These are phyloP conservation scores for Dichotomopilus funicola DNA, from an alignment of 2,329 filamentous ascomycete genomes.

Conservation along the genomic window DNA sequence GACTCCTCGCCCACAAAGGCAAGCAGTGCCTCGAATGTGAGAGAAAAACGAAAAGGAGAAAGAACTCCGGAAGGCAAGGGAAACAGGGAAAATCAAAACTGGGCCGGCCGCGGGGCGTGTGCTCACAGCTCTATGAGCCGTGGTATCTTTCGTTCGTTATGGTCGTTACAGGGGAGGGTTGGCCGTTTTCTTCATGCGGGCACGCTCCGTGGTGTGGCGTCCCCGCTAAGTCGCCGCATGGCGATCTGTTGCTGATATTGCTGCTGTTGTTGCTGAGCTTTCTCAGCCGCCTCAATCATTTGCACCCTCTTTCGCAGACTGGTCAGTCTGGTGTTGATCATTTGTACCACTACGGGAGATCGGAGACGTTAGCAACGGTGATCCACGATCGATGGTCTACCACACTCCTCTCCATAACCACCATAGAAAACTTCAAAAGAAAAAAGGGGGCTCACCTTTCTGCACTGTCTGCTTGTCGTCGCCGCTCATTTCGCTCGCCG, in stretches of 20 bases:
- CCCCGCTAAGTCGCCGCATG: slow-evolving; percentile 47
- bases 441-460: slow-evolving; percentile 52
- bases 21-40: too few relatives aligned
- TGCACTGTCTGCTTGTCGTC: slow-evolving; percentile 69
- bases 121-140: slow-evolving; percentile 8
- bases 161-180: slow-evolving; percentile 1
- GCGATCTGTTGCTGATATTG: slow-evolving; percentile 23
- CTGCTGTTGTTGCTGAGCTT: slow-evolving; percentile 35
- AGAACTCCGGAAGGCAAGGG: too few relatives aligned
- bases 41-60: too few relatives aligned
- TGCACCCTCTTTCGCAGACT: slow-evolving; percentile 55
- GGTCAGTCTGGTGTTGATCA: slow-evolving; percentile 52
- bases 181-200: slow-evolving; percentile 24
- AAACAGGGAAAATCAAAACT: too few relatives aligned
- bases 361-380: slow-evolving; percentile 21
- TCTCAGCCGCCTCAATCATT: slow-evolving; percentile 53
- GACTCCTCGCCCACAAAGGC: too few relatives aligned
- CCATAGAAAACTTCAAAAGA: too few relatives aligned
- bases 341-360: slow-evolving; percentile 47
- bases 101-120: slow-evolving; percentile 15
- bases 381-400: too few relatives aligned
- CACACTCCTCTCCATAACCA: too few relatives aligned
- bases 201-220: slow-evolving; percentile 49
- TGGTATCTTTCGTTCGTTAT: slow-evolving; percentile 15
- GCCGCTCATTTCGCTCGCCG: slow-evolving; percentile 47